A percentile compares a stretch with the other conserved stretches of the same genome.
phyloP scores from a whole-genome alignment of 768 basidiomycete genomes.

The Calocera cornea region DNA sequence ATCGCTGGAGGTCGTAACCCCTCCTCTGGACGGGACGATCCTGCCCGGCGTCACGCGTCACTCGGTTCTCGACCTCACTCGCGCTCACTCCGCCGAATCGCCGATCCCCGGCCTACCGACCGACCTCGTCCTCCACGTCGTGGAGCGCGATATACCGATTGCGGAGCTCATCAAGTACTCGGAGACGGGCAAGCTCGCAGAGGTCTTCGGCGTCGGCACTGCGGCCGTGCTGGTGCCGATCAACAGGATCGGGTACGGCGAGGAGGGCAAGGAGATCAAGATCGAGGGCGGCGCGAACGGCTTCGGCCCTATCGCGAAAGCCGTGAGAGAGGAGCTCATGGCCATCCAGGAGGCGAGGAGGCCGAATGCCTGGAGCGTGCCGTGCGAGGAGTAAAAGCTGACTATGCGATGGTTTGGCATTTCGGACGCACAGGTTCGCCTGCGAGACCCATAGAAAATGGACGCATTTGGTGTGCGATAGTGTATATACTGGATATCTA shows the following conservation, averaged over 20 bases:
- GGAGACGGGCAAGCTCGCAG: constrained; percentile 51
- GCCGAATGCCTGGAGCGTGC: constrained; percentile 56
- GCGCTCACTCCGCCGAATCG: constrained; percentile 39
- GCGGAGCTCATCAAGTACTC: constrained; percentile 36
- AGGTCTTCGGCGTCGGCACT: constrained; percentile 76
- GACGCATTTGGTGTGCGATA: neutral
- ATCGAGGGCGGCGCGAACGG: constrained; percentile 45
- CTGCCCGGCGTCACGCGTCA: constrained; percentile 86
- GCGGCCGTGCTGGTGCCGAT: constrained; percentile 66
- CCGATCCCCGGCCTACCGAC: constrained; percentile 32
- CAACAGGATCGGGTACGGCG: constrained; percentile 52
- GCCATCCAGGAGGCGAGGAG: constrained; percentile 62
- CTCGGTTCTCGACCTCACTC: constrained; percentile 59
- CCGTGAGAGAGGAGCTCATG: constrained; percentile 56
- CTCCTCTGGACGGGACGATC: constrained; percentile 81
- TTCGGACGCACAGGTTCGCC: neutral
- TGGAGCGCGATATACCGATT: constrained; percentile 52
- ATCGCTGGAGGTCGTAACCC: constrained; percentile 71
- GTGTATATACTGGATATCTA: neutral
- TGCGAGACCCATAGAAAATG: neutral
- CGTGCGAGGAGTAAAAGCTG: neutral
- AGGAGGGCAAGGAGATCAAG: constrained; percentile 41
- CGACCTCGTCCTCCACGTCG: constrained; percentile 33
- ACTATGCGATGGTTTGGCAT: neutral
- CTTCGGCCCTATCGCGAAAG: constrained; percentile 46